These are phyloP conservation scores for Lablab purpureus DNA, from an alignment of 306 rosid genomes.

Conservation along the genomic window DNA sequence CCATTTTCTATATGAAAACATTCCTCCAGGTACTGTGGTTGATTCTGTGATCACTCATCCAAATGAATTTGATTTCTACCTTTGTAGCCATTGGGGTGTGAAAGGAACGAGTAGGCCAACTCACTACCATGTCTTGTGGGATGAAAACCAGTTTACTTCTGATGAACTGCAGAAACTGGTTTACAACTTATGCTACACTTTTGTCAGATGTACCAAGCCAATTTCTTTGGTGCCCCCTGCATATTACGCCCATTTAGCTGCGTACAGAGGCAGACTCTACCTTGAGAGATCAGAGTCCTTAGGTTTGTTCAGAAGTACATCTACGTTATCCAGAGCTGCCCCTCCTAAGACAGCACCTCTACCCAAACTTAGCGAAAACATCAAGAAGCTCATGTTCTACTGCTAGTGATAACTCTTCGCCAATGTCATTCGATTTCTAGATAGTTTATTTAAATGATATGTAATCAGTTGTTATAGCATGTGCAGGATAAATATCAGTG, in stretches of 20 bases:
- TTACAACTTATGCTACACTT: slow-evolving; percentile 86
- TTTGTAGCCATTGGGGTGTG: slow-evolving; percentile 96
- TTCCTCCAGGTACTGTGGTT: slow-evolving; percentile 96
- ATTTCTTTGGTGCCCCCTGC: slow-evolving; percentile 98
- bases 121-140: slow-evolving; percentile 92
- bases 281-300: slow-evolving; percentile 78
- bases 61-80: slow-evolving; percentile 89
- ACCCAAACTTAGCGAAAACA: slow-evolving; percentile 87
- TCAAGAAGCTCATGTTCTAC: slow-evolving; percentile 93
- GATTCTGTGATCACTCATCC: slow-evolving; percentile 97
- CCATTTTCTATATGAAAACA: slow-evolving; percentile 67
- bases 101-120: slow-evolving; percentile 98
- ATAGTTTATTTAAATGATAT: slow-evolving; percentile 13
- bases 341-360: slow-evolving; percentile 82
- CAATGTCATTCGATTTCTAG: slow-evolving; percentile 31
- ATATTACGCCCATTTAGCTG: slow-evolving; percentile 97
- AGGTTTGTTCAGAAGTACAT: slow-evolving; percentile 50
- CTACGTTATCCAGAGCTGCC: slow-evolving; percentile 75
- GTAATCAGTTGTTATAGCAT: slow-evolving; percentile 8
- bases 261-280: slow-evolving; percentile 96
- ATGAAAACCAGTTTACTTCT: slow-evolving; percentile 87
- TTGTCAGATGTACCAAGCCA: slow-evolving; percentile 94
- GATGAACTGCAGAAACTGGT: slow-evolving; percentile 94
- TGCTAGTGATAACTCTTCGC: slow-evolving; percentile 60
- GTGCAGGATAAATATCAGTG: slow-evolving; percentile 32